Conservation (phyloP, 768 basidiomycete species). For the Tricholoma hemisulphureum region DNA sequence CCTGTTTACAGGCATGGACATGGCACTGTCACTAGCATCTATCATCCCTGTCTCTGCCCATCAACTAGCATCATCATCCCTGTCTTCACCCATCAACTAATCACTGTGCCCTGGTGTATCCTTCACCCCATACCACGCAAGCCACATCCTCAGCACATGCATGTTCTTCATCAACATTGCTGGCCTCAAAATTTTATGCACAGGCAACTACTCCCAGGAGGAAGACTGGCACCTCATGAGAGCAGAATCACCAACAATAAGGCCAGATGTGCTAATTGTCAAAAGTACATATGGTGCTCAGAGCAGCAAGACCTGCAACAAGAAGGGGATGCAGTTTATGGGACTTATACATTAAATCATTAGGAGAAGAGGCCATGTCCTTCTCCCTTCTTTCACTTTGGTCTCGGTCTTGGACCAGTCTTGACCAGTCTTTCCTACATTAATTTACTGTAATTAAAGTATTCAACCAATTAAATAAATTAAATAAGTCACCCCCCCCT, state of each 20-base stretch:
- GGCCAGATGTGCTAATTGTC: constrained; percentile 95
- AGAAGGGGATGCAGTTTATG: constrained; percentile 92
- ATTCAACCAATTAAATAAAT: too few relatives aligned
- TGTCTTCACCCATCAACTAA: constrained; percentile 90
- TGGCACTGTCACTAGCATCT: constrained; percentile 82
- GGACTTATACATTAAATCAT: constrained; percentile 88
- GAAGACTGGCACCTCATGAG: constrained; percentile 97
- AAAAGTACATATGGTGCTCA: constrained; percentile 98
- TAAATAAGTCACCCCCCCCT: too few relatives aligned
- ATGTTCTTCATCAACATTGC: constrained; percentile 99
- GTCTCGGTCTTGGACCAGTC: too few relatives aligned
- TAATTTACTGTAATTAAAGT: too few relatives aligned
- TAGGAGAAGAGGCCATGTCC: constrained; percentile 87
- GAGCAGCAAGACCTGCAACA: constrained; percentile 85
- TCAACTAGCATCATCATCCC: too few relatives aligned
- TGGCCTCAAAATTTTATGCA: constrained; percentile 93
- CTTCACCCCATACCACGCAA: constrained; percentile 98
- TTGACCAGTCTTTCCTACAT: too few relatives aligned
- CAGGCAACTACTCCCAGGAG: constrained; percentile 98
- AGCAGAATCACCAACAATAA: constrained; percentile 89
- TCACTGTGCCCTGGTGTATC: constrained; percentile 89
- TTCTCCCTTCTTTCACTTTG: constrained; percentile 91
- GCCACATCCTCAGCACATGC: constrained; percentile 96
- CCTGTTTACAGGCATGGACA: constrained; percentile 76
- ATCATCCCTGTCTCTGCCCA: too few relatives aligned